These are phyloP conservation scores for Begonia fuchsioides DNA, from an alignment of 306 rosid genomes.

Conservation along the genomic window DNA sequence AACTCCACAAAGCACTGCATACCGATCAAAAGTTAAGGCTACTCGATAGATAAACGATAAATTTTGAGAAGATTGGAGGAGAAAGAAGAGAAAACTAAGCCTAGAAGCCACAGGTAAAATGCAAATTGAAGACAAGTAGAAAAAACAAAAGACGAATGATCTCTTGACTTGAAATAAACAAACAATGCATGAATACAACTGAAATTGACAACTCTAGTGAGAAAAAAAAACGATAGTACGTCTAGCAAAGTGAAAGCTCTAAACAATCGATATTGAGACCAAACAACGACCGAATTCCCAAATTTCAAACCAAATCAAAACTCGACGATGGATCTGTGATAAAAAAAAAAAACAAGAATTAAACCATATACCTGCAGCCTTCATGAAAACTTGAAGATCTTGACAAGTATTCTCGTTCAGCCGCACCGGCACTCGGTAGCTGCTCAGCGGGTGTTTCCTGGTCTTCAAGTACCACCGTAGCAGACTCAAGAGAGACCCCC, in stretches of 20 bases:
- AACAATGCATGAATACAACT: no score
- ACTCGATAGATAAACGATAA: neutral
- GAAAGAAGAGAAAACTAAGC: no score
- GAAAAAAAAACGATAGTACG: neutral
- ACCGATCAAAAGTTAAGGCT: no score
- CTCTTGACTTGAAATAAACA: no score
- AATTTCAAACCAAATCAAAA: neutral
- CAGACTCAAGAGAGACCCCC: slow-evolving; percentile 4
- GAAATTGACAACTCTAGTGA: no score
- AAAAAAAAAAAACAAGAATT: neutral
- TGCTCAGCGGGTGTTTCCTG: neutral
- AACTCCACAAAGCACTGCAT: no score
- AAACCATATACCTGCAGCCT: slow-evolving; percentile 29
- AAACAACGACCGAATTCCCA: neutral
- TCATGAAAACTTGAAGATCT: slow-evolving; percentile 19
- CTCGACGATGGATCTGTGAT: neutral
- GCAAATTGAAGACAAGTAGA: no score
- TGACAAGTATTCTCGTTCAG: slow-evolving; percentile 16
- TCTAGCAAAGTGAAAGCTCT: neutral
- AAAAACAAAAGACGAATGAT: no score
- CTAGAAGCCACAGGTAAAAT: no score
- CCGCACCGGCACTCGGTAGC: slow-evolving; percentile 7
- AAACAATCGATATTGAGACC: neutral
- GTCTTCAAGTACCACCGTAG: slow-evolving; percentile 2
- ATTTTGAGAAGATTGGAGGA: neutral